Conservation (phyloP, 2,329 filamentous ascomycete genomes). For the Beauveria sp. region DNA sequence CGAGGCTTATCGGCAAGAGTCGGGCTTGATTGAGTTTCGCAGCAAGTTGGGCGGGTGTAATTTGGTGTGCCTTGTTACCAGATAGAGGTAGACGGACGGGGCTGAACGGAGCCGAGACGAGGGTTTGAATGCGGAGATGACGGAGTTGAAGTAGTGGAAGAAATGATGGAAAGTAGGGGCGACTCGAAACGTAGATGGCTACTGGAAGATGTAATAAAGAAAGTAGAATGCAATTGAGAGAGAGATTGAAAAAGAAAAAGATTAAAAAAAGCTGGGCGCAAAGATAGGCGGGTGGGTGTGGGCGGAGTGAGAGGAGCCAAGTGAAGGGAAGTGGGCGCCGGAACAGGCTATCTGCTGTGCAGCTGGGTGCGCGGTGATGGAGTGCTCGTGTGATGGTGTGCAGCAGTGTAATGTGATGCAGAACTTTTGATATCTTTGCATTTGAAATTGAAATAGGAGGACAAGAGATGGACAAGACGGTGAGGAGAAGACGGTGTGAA, state of each 20-base stretch:
- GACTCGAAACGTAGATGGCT: not conserved
- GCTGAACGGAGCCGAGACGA: not conserved
- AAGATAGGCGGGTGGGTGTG: constrained; percentile 4
- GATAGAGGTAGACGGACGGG: not conserved
- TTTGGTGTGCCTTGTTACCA: not conserved
- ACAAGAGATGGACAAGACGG: too few species aligned
- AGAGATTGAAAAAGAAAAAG: not conserved
- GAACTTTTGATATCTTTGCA: too few species aligned
- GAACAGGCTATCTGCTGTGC: not conserved
- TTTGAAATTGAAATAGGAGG: too few species aligned
- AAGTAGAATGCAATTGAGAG: not conserved
- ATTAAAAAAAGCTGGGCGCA: not conserved
- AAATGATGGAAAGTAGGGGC: not conserved
- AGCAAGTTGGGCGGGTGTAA: not conserved
- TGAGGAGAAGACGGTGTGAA: too few species aligned
- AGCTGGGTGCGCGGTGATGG: not conserved
- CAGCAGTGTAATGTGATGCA: not conserved
- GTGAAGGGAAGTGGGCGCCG: not conserved
- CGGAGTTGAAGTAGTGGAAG: not conserved
- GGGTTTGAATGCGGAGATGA: not conserved
- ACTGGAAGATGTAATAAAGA: not conserved
- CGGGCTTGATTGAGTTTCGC: not conserved
- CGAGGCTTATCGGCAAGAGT: not conserved
- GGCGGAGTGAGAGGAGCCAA: constrained; percentile 5
- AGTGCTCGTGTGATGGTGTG: not conserved